phyloP scores from a whole-genome alignment of 2,329 filamentous ascomycete species.

The Fusarium subglutinans region DNA sequence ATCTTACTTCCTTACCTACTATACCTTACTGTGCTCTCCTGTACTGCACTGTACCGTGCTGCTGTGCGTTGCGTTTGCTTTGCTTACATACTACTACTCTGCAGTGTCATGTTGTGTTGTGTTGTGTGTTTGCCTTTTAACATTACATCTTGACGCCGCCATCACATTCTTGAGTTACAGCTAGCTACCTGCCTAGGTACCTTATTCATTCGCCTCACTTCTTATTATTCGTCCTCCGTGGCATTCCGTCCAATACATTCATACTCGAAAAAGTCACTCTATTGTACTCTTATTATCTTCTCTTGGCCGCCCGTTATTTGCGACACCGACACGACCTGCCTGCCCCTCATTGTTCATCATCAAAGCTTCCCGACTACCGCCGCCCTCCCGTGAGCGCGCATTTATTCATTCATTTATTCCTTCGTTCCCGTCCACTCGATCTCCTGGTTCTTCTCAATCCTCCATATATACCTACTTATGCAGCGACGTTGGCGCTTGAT shows the following conservation, averaged over 20 bases:
- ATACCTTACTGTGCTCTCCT: no score
- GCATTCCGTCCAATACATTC: conserved; percentile 15
- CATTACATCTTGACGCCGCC: conserved; percentile 7
- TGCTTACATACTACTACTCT: not conserved
- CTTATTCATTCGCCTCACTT: not conserved
- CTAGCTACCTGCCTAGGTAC: not conserved
- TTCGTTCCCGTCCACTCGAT: conserved; percentile 5
- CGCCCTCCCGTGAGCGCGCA: not conserved
- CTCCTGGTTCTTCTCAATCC: not conserved
- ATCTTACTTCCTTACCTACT: not conserved
- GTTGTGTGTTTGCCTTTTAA: not conserved
- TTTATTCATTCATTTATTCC: not conserved
- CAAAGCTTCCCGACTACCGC: conserved; percentile 13
- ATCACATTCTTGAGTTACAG: conserved; percentile 26
- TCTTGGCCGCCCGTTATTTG: conserved; percentile 10
- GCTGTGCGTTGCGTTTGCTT: not conserved
- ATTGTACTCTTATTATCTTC: conserved; percentile 6
- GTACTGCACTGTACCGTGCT: not conserved
- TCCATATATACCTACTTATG: conserved; percentile 19
- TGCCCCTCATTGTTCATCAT: conserved; percentile 24
- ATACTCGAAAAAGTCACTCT: not conserved
- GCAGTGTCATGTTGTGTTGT: not conserved
- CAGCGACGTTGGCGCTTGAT: conserved; percentile 35
- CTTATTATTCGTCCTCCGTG: not conserved
- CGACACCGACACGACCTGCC: conserved; percentile 4